Conservation (phyloP, 345 rosid genomes). For the Corymbia maculata region DNA sequence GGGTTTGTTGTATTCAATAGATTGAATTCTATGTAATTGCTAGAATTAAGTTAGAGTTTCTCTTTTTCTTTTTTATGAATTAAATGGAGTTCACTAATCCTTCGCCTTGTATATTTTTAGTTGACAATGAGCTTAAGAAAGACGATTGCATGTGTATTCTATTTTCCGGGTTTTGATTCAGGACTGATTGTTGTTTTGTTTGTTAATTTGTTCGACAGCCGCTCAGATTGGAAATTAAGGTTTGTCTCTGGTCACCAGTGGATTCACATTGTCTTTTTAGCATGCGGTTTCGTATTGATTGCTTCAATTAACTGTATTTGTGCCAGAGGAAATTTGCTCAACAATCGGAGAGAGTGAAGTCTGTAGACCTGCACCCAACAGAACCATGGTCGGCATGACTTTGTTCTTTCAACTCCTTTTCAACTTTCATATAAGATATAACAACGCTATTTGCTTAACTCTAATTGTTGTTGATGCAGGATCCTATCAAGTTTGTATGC, state of each 20-base stretch:
- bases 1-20: background rate
- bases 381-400: slow-evolving; percentile 36
- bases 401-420: background rate
- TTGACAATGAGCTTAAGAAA: background rate
- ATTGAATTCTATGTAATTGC: background rate
- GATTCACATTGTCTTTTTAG: background rate
- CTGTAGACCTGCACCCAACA: slow-evolving; percentile 44
- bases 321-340: slow-evolving; percentile 42
- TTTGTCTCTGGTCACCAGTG: background rate
- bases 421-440: background rate
- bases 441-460: background rate
- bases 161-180: background rate
- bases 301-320: too few species aligned
- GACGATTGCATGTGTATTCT: background rate
- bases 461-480: slow-evolving; percentile 16
- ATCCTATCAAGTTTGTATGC: slow-evolving; percentile 40
- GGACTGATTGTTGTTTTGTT: background rate
- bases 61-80: background rate
- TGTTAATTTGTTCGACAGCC: slow-evolving; percentile 16
- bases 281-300: too few species aligned
- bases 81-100: background rate
- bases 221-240: slow-evolving; percentile 47
- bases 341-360: slow-evolving; percentile 47
- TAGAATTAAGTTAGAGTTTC: background rate
- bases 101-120: background rate